Conservation (phyloP, 768 basidiomycete genomes). For the Kwoniella botswanensis region DNA sequence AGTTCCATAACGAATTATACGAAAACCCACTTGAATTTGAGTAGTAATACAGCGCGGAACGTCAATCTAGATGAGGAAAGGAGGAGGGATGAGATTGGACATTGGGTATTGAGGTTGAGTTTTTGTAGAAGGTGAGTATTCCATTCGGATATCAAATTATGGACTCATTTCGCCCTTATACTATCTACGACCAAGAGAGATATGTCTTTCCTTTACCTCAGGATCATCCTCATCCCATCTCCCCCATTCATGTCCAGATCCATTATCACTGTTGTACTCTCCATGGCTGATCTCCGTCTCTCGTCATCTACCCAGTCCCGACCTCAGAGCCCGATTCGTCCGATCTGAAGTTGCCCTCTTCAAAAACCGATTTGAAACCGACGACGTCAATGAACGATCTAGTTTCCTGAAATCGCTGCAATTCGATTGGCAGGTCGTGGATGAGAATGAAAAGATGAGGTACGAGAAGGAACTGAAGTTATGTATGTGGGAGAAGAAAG, state of each 20-base stretch:
- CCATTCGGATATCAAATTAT: background rate
- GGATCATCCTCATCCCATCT: too few species aligned
- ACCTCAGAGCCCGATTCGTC: conserved; percentile 82
- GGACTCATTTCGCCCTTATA: background rate
- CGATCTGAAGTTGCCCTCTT: conserved; percentile 88
- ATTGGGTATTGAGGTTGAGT: conserved; percentile 90
- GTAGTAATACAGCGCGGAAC: conserved; percentile 62
- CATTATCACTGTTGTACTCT: background rate
- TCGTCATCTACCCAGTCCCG: conserved; percentile 67
- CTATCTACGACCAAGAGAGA: background rate
- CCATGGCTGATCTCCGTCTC: too few species aligned
- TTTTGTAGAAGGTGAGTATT: conserved; percentile 90
- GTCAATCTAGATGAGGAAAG: conserved; percentile 69
- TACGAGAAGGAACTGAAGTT: conserved; percentile 64
- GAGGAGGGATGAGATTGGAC: conserved; percentile 82
- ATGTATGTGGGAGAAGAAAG: conserved; percentile 60
- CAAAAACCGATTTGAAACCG: conserved; percentile 74
- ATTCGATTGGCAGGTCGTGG: conserved; percentile 64
- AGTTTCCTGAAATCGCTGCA: conserved; percentile 66
- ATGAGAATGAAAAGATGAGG: conserved; percentile 64
- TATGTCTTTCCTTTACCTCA: background rate
- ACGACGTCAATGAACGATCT: conserved; percentile 66
- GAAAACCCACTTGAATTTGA: conserved; percentile 76
- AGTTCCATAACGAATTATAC: conserved; percentile 67
- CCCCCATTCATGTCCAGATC: background rate